A percentile compares a stretch with the other conserved stretches of the same genome.
Conservation (phyloP, 768 basidiomycete species). For the Coprinellus micaceus region DNA sequence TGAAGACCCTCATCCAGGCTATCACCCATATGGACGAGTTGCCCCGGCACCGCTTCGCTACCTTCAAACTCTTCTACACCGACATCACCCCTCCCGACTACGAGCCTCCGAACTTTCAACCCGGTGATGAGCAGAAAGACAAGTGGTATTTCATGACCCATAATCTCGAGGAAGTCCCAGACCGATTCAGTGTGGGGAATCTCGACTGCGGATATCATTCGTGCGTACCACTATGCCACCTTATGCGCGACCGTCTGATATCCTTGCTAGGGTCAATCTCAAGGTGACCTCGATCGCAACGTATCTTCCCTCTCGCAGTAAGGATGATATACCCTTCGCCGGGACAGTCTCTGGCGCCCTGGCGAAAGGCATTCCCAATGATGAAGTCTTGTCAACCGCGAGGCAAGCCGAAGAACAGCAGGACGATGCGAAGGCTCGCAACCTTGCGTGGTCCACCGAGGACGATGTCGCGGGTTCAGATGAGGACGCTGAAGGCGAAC, state of each 20-base stretch:
- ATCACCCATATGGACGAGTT: conserved; percentile 76
- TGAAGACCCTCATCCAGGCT: conserved; percentile 76
- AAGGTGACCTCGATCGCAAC: conserved; percentile 70
- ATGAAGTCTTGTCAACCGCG: conserved; percentile 51
- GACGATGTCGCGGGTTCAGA: conserved; percentile 47
- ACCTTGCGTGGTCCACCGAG: conserved; percentile 63
- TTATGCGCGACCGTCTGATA: background rate
- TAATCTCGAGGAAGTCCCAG: conserved; percentile 65
- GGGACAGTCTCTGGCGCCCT: conserved; percentile 37
- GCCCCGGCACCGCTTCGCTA: conserved; percentile 81
- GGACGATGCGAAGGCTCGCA: conserved; percentile 58
- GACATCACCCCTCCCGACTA: conserved; percentile 77
- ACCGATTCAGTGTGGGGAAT: conserved; percentile 64
- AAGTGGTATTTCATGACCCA: conserved; percentile 84
- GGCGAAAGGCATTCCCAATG: conserved; percentile 36
- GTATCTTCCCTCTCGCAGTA: conserved; percentile 61
- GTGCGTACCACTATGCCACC: conserved; percentile 33
- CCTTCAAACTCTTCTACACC: conserved; percentile 84
- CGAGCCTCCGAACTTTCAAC: conserved; percentile 76
- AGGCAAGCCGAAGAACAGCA: conserved; percentile 58
- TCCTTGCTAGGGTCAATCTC: conserved; percentile 54
- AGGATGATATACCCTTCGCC: conserved; percentile 51
- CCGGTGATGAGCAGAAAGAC: conserved; percentile 68
- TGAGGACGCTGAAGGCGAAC: conserved; percentile 56
- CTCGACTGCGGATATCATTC: conserved; percentile 72